These are phyloP conservation scores for Adansonia digitata DNA, from an alignment of 345 rosid species.

Conservation along the genomic window DNA sequence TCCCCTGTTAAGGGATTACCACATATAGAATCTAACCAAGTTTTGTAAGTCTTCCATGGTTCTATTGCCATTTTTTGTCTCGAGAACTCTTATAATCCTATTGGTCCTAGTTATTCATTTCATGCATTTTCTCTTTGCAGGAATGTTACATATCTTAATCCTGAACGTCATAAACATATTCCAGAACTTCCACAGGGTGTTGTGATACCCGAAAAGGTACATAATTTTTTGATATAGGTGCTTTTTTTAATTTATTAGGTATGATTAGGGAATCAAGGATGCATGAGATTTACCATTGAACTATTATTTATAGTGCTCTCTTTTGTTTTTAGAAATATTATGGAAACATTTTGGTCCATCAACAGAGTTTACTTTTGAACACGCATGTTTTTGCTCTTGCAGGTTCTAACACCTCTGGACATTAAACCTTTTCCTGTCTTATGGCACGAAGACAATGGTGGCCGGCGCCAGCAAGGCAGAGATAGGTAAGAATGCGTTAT, in stretches of 20 bases:
- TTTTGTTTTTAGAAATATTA: background rate
- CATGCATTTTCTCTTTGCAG: slow-evolving; percentile 33
- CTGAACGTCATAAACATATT: slow-evolving; percentile 48
- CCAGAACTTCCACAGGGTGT: slow-evolving; percentile 77
- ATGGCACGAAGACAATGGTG: slow-evolving; percentile 89
- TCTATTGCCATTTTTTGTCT: slow-evolving; percentile 16
- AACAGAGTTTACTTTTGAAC: background rate
- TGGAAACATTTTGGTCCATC: background rate
- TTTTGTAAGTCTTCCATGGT: slow-evolving; percentile 47
- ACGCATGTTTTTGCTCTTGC: slow-evolving; percentile 21
- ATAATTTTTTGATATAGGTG: background rate
- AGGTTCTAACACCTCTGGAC: slow-evolving; percentile 68
- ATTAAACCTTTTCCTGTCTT: slow-evolving; percentile 73
- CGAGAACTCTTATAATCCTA: slow-evolving; percentile 7
- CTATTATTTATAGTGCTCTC: background rate
- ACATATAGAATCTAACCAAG: slow-evolving; percentile 54
- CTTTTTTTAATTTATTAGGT: background rate
- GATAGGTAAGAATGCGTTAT: slow-evolving; percentile 50
- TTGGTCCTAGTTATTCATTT: slow-evolving; percentile 3
- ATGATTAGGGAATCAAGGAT: background rate
- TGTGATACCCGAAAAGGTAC: slow-evolving; percentile 68
- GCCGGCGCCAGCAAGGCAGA: slow-evolving; percentile 72
- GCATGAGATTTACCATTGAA: background rate
- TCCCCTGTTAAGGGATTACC: slow-evolving; percentile 78
- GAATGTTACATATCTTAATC: slow-evolving; percentile 64